phyloP scores from a whole-genome alignment of 176 grass and related monocot species.

The Triticum urartu region DNA sequence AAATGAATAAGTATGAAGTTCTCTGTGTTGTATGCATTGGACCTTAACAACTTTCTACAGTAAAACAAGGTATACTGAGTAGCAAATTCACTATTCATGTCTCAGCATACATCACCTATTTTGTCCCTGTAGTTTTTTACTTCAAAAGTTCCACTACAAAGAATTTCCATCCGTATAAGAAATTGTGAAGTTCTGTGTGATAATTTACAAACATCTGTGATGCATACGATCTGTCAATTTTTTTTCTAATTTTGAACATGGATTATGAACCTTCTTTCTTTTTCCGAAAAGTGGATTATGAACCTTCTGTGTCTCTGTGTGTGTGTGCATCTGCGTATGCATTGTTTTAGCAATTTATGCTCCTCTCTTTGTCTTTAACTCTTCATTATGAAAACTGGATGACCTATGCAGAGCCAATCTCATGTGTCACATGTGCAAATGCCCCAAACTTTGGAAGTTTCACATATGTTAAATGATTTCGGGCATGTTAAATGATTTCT shows the following conservation, averaged over 20 bases:
- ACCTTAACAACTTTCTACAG: background rate
- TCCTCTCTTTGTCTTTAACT: background rate
- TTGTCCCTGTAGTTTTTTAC: background rate
- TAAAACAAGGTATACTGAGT: background rate
- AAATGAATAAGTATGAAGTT: background rate
- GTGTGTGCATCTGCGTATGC: too few species aligned
- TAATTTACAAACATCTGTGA: background rate
- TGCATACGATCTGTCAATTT: background rate
- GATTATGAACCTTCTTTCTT: too few species aligned
- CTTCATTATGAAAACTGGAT: background rate
- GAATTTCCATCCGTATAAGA: background rate
- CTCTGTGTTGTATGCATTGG: background rate
- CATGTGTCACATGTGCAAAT: background rate
- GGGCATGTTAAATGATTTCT: too few species aligned
- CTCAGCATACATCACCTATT: too few species aligned
- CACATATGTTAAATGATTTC: too few species aligned
- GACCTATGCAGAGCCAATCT: background rate
- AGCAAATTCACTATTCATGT: background rate
- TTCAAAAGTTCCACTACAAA: background rate
- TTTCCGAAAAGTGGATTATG: too few species aligned
- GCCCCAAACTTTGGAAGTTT: slow-evolving; percentile 17
- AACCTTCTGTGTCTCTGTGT: too few species aligned
- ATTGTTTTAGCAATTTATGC: background rate
- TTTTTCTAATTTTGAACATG: too few species aligned
- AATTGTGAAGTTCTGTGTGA: background rate